Conservation (phyloP, 441 rosid species). For the Daphne laureola region DNA sequence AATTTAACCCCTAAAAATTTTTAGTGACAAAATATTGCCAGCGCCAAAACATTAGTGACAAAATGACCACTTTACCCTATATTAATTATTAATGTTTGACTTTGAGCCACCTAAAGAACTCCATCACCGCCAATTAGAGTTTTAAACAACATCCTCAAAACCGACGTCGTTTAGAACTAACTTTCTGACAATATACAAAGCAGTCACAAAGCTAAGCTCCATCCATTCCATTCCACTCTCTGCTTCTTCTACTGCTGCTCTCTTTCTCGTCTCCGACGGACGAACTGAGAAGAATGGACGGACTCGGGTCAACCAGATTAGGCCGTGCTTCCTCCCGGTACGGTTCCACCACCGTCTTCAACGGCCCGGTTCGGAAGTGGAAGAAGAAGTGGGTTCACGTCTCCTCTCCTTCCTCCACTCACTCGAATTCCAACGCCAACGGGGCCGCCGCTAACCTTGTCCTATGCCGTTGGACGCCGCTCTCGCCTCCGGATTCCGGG, state of each 20-base stretch:
- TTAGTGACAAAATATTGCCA: no score
- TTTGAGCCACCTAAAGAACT: no score
- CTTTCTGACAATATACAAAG: conserved; percentile 3
- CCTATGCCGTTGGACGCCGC: conserved; percentile 62
- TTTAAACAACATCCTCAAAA: not conserved
- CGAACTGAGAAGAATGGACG: conserved; percentile 31
- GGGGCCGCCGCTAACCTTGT: conserved; percentile 21
- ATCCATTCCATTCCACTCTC: no score
- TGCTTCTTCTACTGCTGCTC: not conserved
- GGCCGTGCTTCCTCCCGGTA: conserved; percentile 61
- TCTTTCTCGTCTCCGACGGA: not conserved
- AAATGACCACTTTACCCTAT: no score
- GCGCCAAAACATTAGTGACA: no score
- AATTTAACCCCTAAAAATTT: no score
- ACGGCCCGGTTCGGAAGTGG: conserved; percentile 70
- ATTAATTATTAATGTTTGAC: no score
- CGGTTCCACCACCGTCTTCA: conserved; percentile 57
- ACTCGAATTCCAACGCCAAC: conserved; percentile 39
- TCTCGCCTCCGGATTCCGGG: conserved; percentile 25
- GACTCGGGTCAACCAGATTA: conserved; percentile 49
- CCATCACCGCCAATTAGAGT: no score
- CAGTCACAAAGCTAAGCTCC: conserved; percentile 1
- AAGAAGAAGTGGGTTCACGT: conserved; percentile 87
- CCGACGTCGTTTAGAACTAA: not conserved
- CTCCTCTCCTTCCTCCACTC: conserved; percentile 33